Evolutionary conservation across 2,329 filamentous ascomycete genomes (phyloP).

Genomic region (Arthrocladium fulminans): DNA sequence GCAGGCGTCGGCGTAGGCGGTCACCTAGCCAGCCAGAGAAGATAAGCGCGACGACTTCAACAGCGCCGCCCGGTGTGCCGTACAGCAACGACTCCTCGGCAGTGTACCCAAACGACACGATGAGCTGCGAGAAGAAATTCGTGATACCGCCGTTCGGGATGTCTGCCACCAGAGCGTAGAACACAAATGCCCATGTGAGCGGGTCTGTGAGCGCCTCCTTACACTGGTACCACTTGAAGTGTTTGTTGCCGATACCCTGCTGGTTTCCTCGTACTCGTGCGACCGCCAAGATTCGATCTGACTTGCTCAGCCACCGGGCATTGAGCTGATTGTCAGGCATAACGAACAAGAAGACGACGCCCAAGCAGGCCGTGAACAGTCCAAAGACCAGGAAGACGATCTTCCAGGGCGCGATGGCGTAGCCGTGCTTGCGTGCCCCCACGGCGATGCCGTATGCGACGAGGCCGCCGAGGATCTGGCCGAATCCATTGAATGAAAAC

Average conservation of each 20-base stretch:
- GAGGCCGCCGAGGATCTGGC: slow-evolving; percentile 54
- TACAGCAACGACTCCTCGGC: slow-evolving; percentile 54
- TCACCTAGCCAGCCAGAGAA: slow-evolving; percentile 50
- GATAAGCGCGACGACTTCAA: slow-evolving; percentile 54
- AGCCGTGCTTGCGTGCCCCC: slow-evolving; percentile 47
- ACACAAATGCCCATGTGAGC: slow-evolving; percentile 52
- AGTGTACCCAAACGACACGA: slow-evolving; percentile 57
- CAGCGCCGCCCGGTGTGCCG: slow-evolving; percentile 55
- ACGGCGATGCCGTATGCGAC: slow-evolving; percentile 56
- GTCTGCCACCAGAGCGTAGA: slow-evolving; percentile 48
- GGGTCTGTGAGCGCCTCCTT: slow-evolving; percentile 51
- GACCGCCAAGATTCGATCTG: slow-evolving; percentile 59
- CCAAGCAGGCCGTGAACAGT: slow-evolving; percentile 43
- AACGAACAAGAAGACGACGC: slow-evolving; percentile 41
- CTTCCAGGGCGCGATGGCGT: slow-evolving; percentile 56
- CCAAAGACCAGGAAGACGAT: slow-evolving; percentile 50
- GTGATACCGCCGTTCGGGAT: slow-evolving; percentile 52
- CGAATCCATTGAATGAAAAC: slow-evolving; percentile 60
- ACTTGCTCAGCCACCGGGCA: slow-evolving; percentile 53
- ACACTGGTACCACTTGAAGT: slow-evolving; percentile 60
- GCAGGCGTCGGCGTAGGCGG: slow-evolving; percentile 47
- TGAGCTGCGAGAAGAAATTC: slow-evolving; percentile 55
- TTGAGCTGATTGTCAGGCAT: slow-evolving; percentile 55
- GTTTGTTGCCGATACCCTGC: slow-evolving; percentile 60
- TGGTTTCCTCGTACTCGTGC: slow-evolving; percentile 66